These are phyloP conservation scores for Kazachstania viticola DNA, from an alignment of 805 yeast species.

Conservation along the genomic window DNA sequence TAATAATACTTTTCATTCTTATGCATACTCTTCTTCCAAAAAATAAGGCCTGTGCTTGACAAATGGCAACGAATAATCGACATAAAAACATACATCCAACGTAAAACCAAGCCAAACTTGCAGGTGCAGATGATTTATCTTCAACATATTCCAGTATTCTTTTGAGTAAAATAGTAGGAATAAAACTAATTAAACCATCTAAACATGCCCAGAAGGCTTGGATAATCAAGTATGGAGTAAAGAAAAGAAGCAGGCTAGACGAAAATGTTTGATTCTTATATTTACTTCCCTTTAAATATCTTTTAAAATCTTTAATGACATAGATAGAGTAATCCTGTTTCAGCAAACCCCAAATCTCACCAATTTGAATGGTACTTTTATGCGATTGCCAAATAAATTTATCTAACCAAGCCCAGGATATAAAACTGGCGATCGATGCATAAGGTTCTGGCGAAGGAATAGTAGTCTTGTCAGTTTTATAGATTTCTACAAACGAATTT, in stretches of 20 bases:
- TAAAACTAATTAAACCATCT: constrained; percentile 51
- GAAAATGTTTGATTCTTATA: constrained; percentile 42
- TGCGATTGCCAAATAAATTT: constrained; percentile 53
- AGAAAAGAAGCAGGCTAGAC: constrained; percentile 44
- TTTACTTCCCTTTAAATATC: constrained; percentile 13
- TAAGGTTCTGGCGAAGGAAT: constrained; percentile 60
- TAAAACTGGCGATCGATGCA: constrained; percentile 42
- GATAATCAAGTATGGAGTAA: constrained; percentile 41
- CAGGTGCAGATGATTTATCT: constrained; percentile 43
- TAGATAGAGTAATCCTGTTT: constrained; percentile 63
- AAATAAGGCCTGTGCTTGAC: constrained; percentile 67
- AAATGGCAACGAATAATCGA: constrained; percentile 43
- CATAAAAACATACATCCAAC: constrained; percentile 54
- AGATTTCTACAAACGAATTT: constrained; percentile 9
- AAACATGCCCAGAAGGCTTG: constrained; percentile 58
- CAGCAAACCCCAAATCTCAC: constrained; percentile 69
- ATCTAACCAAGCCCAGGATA: constrained; percentile 62
- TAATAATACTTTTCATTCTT: constrained; percentile 69
- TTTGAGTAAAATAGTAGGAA: constrained; percentile 66
- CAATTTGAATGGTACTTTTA: constrained; percentile 35
- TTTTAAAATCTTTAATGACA: constrained; percentile 51
- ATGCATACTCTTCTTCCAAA: constrained; percentile 80
- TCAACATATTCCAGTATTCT: constrained; percentile 67
- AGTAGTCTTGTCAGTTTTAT: constrained; percentile 35
- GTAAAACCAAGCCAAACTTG: constrained; percentile 68